These are phyloP conservation scores for Trichoderma erinaceum DNA, from an alignment of 495 filamentous ascomycete species.

Conservation along the genomic window DNA sequence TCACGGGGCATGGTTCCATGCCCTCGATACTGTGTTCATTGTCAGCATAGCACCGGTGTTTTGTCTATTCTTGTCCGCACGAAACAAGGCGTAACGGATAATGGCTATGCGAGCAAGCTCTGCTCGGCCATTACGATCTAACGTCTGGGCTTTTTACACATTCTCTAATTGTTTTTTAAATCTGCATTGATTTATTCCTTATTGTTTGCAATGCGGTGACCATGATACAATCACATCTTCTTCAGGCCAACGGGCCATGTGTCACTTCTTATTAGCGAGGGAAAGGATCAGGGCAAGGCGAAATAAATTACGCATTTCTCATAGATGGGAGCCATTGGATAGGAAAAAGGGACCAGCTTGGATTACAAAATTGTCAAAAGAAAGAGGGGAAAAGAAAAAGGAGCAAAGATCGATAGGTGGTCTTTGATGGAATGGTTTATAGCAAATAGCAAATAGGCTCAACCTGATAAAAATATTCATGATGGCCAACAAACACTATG, in stretches of 20 bases:
- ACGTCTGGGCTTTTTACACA: neutral
- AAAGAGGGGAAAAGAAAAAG: neutral
- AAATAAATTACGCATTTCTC: neutral
- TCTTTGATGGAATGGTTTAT: neutral
- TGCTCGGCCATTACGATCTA: neutral
- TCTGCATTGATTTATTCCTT: neutral
- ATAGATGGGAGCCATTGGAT: neutral
- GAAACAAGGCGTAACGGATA: neutral
- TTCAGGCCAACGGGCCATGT: neutral
- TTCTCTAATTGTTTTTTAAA: neutral
- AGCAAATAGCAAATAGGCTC: neutral
- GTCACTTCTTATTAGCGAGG: neutral
- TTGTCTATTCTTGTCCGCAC: neutral
- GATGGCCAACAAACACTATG: too few relatives aligned
- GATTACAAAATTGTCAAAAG: constrained; percentile 19
- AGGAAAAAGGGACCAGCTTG: neutral
- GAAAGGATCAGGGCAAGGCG: neutral
- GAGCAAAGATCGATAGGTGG: neutral
- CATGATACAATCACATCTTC: neutral
- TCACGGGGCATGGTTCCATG: neutral
- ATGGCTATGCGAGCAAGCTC: constrained; percentile 5
- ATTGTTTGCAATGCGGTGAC: neutral
- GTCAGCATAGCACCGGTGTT: constrained; percentile 14
- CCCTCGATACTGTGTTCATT: neutral
- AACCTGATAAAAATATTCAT: too few relatives aligned